Evolutionary conservation across 129 eudicot genomes (phyloP).

Genomic region (Lactuca sativa): DNA sequence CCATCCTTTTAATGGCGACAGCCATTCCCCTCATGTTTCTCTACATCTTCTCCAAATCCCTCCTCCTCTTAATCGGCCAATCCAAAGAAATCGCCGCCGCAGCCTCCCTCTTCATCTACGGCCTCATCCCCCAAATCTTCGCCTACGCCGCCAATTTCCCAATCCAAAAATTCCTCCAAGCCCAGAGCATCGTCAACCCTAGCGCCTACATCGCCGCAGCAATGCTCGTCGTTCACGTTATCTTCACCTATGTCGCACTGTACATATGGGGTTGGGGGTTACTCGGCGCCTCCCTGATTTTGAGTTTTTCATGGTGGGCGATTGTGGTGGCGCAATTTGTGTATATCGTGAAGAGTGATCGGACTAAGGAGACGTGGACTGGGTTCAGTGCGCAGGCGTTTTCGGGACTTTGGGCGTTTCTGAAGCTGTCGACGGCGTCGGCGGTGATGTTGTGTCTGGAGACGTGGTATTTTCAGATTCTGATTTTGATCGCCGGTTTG

Average conservation of each 20-base stretch:
- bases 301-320: conserved; percentile 54
- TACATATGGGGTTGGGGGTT: conserved; percentile 44
- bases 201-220: conserved; percentile 48
- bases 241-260: conserved; percentile 33
- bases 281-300: conserved; percentile 42
- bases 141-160: conserved; percentile 55
- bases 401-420: conserved; percentile 42
- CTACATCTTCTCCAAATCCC: conserved; percentile 48
- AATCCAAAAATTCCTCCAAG: conserved; percentile 52
- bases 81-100: conserved; percentile 36
- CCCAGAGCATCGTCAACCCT: conserved; percentile 58
- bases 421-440: conserved; percentile 42
- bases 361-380: conserved; percentile 44
- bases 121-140: conserved; percentile 59
- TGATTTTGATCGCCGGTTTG: conserved; percentile 53
- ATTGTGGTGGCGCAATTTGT: conserved; percentile 49
- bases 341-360: conserved; percentile 39
- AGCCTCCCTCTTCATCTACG: conserved; percentile 51
- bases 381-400: conserved; percentile 50
- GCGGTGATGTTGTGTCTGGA: conserved; percentile 58
- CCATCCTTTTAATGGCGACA: conserved; percentile 38
- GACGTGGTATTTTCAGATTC: conserved; percentile 52
- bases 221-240: conserved; percentile 35
- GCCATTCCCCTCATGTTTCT: conserved; percentile 43
- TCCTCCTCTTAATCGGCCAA: conserved; percentile 47